Evolutionary conservation across 306 rosid genomes (phyloP), one percentile per base, ranked within the genome.

Genomic region (Quercus mongolica): DNA sequence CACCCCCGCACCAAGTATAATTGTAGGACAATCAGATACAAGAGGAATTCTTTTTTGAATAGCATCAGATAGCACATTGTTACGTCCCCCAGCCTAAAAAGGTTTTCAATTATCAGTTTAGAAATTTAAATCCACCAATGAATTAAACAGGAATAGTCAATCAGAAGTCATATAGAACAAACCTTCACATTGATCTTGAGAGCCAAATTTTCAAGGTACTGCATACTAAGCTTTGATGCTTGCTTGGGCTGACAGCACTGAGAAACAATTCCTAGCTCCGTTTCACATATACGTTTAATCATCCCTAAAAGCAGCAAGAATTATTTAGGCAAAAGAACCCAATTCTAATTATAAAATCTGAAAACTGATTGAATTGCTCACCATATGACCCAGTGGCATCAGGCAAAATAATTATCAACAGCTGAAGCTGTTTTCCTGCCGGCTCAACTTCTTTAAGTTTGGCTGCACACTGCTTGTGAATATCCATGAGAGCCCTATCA

Each of bases 181-280:
- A 92, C 98, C 99, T 94, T 94, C 0, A 92, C 97, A 78, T 94
- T 94, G 0, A 94, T 88, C 81, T 94, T 94, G 0, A 94, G 88
- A 1, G 97, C 8, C 44, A 94, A 28, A 84, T 94, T 94, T 76
- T 94, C 99, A 23, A 94, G 84, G 62, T 94, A 94, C 25, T 91
- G 95, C 46, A 26, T 82, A 2, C 33, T 75, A 25, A 81, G 21
- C 77, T 59, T 87, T 0, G 2, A 0, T 0, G 83, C 90, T 55
- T 84, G 78, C 57, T 1, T 86, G 0, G 99, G 97, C 2, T 71
- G 85, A 76, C 89, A 87, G 77, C 99, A 94, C 55, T 94, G 99
- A 4, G 97, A 79, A 10, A 94, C 95, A 18, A 94, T 94, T 35
- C 97, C 99, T 0, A 92, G 73, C 23, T 92, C 97, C 0, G 99